A percentile compares a stretch with the other conserved stretches of the same genome.
These are phyloP conservation scores for Malus domestica DNA, from an alignment of 306 rosid species.

Conservation along the genomic window DNA sequence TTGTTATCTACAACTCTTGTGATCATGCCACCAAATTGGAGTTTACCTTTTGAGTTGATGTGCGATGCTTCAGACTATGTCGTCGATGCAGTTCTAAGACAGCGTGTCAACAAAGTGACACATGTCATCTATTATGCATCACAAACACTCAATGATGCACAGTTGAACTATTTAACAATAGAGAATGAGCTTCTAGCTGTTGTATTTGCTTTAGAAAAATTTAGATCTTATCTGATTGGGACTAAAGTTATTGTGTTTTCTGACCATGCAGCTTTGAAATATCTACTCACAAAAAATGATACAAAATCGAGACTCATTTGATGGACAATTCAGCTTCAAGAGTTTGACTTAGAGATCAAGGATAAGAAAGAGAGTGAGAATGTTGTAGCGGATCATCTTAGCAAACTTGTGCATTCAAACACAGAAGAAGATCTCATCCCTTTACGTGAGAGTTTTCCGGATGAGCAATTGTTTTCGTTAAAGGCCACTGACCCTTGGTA, in stretches of 20 bases:
- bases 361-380: too few relatives aligned
- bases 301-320: too few relatives aligned
- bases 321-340: neutral
- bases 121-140: neutral
- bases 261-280: too few relatives aligned
- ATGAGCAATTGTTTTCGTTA: too few relatives aligned
- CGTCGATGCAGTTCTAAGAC: neutral
- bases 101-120: neutral
- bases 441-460: too few relatives aligned
- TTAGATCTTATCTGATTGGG: neutral
- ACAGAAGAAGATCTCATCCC: too few relatives aligned
- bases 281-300: too few relatives aligned
- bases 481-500: too few relatives aligned
- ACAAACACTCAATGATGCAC: neutral
- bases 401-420: too few relatives aligned
- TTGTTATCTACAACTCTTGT: neutral
- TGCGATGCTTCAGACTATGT: neutral
- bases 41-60: neutral
- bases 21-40: neutral
- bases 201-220: neutral
- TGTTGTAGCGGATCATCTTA: too few relatives aligned
- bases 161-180: neutral
- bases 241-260: too few relatives aligned
- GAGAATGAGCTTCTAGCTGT: neutral
- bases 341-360: too few relatives aligned